Percentiles rank a stretch among this genome's conserved stretches.
These are phyloP conservation scores for Eustoma russellianum DNA, from an alignment of 257 asterid species.

Conservation along the genomic window DNA sequence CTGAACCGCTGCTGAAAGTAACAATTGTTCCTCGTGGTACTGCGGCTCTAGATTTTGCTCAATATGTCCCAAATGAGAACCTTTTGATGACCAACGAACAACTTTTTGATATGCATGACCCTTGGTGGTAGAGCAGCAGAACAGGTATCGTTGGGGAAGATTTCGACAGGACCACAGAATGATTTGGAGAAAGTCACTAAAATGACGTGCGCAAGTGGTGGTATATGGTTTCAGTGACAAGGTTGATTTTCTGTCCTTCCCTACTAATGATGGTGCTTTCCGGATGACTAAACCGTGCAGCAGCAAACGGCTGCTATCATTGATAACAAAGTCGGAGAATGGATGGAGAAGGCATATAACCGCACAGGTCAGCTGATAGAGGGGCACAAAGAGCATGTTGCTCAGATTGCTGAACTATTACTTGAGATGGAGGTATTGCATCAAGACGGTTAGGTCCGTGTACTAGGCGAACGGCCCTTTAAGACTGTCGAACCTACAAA, in stretches of 20 bases:
- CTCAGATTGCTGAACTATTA: conserved; percentile 59
- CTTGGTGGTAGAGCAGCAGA: conserved; percentile 97
- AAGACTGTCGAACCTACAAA: conserved; percentile 47
- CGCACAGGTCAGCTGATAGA: conserved; percentile 53
- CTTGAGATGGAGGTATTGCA: conserved; percentile 81
- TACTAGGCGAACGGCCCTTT: conserved; percentile 71
- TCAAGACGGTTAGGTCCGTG: conserved; percentile 62
- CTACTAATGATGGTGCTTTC: conserved; percentile 36
- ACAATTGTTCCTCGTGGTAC: conserved; percentile 89
- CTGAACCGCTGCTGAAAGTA: conserved; percentile 77
- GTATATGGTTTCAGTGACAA: conserved; percentile 83
- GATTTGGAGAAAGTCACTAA: conserved; percentile 91
- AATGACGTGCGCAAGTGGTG: conserved; percentile 83
- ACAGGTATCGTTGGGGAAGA: conserved; percentile 82
- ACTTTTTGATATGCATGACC: conserved; percentile 84
- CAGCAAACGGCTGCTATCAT: conserved; percentile 81
- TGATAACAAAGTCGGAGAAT: conserved; percentile 69
- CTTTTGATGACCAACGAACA: conserved; percentile 83
- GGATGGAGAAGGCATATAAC: conserved; percentile 58
- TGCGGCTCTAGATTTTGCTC: conserved; percentile 89
- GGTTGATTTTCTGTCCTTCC: conserved; percentile 76
- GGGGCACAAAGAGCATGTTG: conserved; percentile 62
- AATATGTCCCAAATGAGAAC: conserved; percentile 73
- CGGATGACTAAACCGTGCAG: conserved; percentile 69
- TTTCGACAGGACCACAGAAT: conserved; percentile 91